These are phyloP conservation scores for Phytophthora boehmeriae DNA, from an alignment of 352 stramenopile genomes.

Conservation along the genomic window DNA sequence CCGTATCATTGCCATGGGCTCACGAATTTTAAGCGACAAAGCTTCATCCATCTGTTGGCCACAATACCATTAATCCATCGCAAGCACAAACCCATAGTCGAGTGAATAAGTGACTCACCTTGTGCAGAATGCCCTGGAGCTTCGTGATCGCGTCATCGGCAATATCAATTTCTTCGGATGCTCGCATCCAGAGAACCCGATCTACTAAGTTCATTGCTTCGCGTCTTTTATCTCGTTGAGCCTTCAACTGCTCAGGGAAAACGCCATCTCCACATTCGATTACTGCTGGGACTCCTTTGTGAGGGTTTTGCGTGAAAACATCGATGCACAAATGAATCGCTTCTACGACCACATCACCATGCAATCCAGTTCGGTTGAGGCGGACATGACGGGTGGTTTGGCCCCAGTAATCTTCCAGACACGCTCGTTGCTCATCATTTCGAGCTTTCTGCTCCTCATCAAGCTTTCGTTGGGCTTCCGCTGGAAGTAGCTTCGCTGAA, in stretches of 20 bases:
- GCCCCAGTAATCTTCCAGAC: constrained; percentile 25
- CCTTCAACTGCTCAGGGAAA: constrained; percentile 30
- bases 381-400: constrained; percentile 34
- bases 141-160: constrained; percentile 22
- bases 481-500: constrained; percentile 10
- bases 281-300: constrained; percentile 13
- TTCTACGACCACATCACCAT: constrained; percentile 44
- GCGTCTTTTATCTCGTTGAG: constrained; percentile 24
- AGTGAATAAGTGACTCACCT: constrained; percentile 17
- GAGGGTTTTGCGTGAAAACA: constrained; percentile 18
- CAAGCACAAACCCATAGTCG: background rate
- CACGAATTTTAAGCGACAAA: constrained; percentile 27
- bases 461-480: constrained; percentile 27
- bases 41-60: constrained; percentile 27
- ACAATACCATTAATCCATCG: background rate
- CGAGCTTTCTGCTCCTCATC: constrained; percentile 28
- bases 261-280: constrained; percentile 22
- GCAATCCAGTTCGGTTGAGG: constrained; percentile 34
- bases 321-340: constrained; percentile 48
- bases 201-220: constrained; percentile 27
- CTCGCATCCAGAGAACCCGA: constrained; percentile 43
- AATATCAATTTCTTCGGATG: constrained; percentile 35
- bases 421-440: constrained; percentile 25
- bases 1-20: constrained; percentile 34
- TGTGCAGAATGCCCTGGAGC: constrained; percentile 22